Percentiles rank a stretch among this genome's conserved stretches.
Evolutionary conservation across 192 early-diverging fungal species (phyloP).

Genomic region (Gonapodya sp.): DNA sequence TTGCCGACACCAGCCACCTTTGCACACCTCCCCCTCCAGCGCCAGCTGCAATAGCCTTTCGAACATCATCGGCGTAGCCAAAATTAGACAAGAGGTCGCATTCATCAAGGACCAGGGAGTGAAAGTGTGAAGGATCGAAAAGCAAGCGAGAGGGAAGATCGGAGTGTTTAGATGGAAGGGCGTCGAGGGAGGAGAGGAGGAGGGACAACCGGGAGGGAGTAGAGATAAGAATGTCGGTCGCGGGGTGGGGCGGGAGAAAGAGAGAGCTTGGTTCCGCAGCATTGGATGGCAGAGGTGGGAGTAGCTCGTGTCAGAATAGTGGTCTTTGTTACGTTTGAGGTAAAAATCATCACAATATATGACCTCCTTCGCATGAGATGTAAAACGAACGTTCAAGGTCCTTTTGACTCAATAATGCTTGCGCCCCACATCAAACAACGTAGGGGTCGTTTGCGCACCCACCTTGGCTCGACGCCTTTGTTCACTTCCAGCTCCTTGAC

Average conservation of each 20-base stretch:
- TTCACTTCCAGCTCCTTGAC: constrained; percentile 28
- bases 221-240: constrained; percentile 66
- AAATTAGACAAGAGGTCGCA: constrained; percentile 90
- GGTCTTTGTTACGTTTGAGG: constrained; percentile 10
- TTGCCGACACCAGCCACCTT: background rate
- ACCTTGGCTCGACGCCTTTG: constrained; percentile 33
- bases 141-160: constrained; percentile 4
- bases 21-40: constrained; percentile 26
- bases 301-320: constrained; percentile 3
- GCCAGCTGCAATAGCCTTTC: constrained; percentile 56
- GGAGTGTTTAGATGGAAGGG: background rate
- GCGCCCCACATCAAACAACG: too few relatives aligned
- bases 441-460: too few relatives aligned
- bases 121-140: constrained; percentile 46
- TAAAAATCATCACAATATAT: constrained; percentile 10
- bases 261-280: constrained; percentile 51
- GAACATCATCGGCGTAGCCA: constrained; percentile 85
- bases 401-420: too few relatives aligned
- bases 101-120: constrained; percentile 91
- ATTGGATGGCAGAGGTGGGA: constrained; percentile 55
- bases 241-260: background rate
- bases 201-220: constrained; percentile 76
- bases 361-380: too few relatives aligned
- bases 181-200: constrained; percentile 42
- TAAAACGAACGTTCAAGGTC: too few relatives aligned